These are phyloP conservation scores for Xylaria sp. DNA, from an alignment of 2,329 filamentous ascomycete species.

Conservation along the genomic window DNA sequence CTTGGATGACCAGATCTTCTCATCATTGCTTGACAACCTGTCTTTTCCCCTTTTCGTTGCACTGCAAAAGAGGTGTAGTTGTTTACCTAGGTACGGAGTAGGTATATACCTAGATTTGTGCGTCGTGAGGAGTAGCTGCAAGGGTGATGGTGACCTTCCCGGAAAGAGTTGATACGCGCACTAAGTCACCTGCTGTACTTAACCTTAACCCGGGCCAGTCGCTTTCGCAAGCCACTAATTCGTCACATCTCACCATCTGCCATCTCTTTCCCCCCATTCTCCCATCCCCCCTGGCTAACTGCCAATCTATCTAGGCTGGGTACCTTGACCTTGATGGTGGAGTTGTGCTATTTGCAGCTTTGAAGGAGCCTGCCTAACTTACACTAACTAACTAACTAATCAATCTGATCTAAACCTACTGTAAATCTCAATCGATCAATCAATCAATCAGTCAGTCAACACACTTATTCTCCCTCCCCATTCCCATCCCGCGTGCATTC, in stretches of 20 bases:
- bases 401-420: conserved; percentile 23
- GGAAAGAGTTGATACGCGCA: conserved; percentile 17
- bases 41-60: background rate
- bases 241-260: conserved; percentile 12
- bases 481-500: conserved; percentile 28
- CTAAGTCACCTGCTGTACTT: background rate
- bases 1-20: background rate
- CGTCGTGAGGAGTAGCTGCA: conserved; percentile 5
- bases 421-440: conserved; percentile 24
- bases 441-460: conserved; percentile 15
- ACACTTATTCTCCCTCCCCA: conserved; percentile 21
- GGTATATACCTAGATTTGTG: background rate
- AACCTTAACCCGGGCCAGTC: conserved; percentile 8
- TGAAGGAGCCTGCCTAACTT: conserved; percentile 1
- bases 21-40: background rate
- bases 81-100: too few species aligned
- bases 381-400: conserved; percentile 7
- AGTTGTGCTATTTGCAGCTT: conserved; percentile 31
- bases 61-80: background rate
- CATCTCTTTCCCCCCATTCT: conserved; percentile 7
- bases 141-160: background rate
- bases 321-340: conserved; percentile 19
- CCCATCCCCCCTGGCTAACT: conserved; percentile 24
- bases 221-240: conserved; percentile 10
- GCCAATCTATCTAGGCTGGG: background rate